A percentile compares a stretch with the other conserved stretches of the same genome.
Evolutionary conservation across 495 filamentous ascomycete genomes (phyloP).

Genomic region (Neurospora hispaniola): DNA sequence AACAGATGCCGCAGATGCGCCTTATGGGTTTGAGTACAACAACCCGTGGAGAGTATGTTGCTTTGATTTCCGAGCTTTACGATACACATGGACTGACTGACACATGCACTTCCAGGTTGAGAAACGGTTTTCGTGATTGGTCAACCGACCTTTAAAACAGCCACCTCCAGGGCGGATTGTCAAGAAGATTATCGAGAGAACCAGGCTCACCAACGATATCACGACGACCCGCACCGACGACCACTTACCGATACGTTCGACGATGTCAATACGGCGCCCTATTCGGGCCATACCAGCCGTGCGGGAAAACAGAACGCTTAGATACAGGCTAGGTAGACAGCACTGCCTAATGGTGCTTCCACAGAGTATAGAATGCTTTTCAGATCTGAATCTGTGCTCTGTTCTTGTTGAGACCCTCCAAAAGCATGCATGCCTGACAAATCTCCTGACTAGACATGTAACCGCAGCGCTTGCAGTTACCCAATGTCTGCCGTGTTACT

Average conservation of each 20-base stretch:
- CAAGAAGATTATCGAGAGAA: background rate
- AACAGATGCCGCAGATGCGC: slow-evolving; percentile 66
- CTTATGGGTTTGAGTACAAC: slow-evolving; percentile 82
- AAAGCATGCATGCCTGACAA: slow-evolving; percentile 85
- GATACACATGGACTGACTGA: slow-evolving; percentile 9
- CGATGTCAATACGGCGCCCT: background rate
- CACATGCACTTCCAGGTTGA: slow-evolving; percentile 32
- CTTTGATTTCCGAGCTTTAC: too few species aligned
- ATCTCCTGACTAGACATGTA: slow-evolving; percentile 94
- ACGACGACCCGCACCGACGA: background rate
- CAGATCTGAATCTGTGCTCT: slow-evolving; percentile 65
- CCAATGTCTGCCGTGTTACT: slow-evolving; percentile 54
- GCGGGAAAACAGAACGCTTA: background rate
- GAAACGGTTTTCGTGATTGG: slow-evolving; percentile 31
- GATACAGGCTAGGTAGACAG: background rate
- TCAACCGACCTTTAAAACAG: slow-evolving; percentile 4
- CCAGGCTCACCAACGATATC: background rate
- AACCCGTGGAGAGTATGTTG: slow-evolving; percentile 74
- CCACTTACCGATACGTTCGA: background rate
- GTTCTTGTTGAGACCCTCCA: slow-evolving; percentile 89
- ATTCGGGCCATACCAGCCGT: background rate
- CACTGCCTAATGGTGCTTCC: background rate
- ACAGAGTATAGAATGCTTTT: slow-evolving; percentile 10
- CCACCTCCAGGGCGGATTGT: background rate
- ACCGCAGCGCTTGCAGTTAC: slow-evolving; percentile 77